phyloP scores from a whole-genome alignment of 139 green algal species.

The Yamagishiella unicocca region DNA sequence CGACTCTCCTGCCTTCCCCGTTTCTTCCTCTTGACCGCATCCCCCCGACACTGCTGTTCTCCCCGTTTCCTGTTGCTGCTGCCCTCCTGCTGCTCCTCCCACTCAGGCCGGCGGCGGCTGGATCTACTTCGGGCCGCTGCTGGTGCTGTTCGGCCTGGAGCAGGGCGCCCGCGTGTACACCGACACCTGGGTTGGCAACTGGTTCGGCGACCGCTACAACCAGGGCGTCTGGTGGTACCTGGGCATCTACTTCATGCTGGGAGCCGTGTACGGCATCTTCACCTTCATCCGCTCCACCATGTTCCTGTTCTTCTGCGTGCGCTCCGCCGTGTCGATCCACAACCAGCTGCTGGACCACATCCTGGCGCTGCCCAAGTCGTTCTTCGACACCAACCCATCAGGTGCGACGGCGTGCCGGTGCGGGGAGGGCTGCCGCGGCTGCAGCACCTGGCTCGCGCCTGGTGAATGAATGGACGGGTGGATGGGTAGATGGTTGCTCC shows the following conservation, averaged over 20 bases:
- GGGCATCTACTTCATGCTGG: slow-evolving; percentile 76
- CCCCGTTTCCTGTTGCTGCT: not conserved
- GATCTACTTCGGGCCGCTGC: slow-evolving; percentile 33
- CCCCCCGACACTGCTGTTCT: not conserved
- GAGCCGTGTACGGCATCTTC: slow-evolving; percentile 65
- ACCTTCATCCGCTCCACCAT: slow-evolving; percentile 56
- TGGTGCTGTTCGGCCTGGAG: slow-evolving; percentile 67
- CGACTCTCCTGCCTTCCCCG: no score
- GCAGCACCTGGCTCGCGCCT: no score
- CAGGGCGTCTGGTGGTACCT: slow-evolving; percentile 73
- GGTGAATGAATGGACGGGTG: no score
- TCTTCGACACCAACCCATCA: slow-evolving; percentile 95
- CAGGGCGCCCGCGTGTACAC: slow-evolving; percentile 73
- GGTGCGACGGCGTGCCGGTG: slow-evolving; percentile 50
- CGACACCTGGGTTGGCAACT: slow-evolving; percentile 82
- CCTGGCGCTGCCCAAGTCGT: slow-evolving; percentile 83
- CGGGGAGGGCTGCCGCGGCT: no score
- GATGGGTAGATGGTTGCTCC: no score
- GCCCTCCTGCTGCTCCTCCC: not conserved
- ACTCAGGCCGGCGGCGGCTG: slow-evolving; percentile 36
- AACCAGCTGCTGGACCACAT: slow-evolving; percentile 77
- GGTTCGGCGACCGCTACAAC: slow-evolving; percentile 73
- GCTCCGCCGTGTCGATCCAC: slow-evolving; percentile 68
- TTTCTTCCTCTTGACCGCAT: no score
- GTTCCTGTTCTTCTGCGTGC: slow-evolving; percentile 64